These are phyloP conservation scores for Aspergillus nomiae DNA, from an alignment of 2,329 filamentous ascomycete species.

Conservation along the genomic window DNA sequence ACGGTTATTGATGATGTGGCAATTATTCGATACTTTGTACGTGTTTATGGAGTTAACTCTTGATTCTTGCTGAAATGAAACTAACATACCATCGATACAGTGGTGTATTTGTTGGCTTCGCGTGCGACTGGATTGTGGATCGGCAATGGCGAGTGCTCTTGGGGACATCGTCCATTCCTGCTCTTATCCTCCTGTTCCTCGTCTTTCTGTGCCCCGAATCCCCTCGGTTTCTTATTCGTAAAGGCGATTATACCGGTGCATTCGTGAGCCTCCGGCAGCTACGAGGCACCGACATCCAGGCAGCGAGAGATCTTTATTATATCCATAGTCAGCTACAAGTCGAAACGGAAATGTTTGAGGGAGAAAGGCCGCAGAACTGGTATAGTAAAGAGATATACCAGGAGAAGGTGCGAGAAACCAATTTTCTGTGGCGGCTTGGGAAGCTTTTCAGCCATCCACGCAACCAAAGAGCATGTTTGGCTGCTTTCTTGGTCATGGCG, in stretches of 20 bases:
- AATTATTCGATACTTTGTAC: constrained; percentile 26
- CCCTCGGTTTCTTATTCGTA: constrained; percentile 43
- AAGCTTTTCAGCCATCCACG: constrained; percentile 24
- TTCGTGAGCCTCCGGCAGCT: constrained; percentile 38
- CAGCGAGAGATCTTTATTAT: constrained; percentile 40
- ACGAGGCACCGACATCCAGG: constrained; percentile 35
- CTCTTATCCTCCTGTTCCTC: constrained; percentile 47
- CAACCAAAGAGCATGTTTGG: constrained; percentile 28
- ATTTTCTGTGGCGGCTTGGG: constrained; percentile 21
- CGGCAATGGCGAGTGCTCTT: constrained; percentile 49
- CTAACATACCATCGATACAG: background rate
- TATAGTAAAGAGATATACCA: constrained; percentile 11
- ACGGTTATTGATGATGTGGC: constrained; percentile 26
- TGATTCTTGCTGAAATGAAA: background rate
- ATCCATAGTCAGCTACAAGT: constrained; percentile 35
- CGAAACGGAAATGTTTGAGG: constrained; percentile 24
- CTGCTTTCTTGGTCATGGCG: constrained; percentile 31
- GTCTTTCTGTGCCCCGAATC: constrained; percentile 49
- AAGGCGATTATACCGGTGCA: constrained; percentile 28
- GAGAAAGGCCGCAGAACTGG: background rate
- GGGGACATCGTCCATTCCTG: constrained; percentile 51
- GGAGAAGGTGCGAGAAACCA: constrained; percentile 10
- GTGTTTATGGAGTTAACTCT: background rate
- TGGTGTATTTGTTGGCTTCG: constrained; percentile 20
- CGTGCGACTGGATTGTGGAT: constrained; percentile 23